Conservation (phyloP, 768 basidiomycete species). For the Roridomyces roridus region DNA sequence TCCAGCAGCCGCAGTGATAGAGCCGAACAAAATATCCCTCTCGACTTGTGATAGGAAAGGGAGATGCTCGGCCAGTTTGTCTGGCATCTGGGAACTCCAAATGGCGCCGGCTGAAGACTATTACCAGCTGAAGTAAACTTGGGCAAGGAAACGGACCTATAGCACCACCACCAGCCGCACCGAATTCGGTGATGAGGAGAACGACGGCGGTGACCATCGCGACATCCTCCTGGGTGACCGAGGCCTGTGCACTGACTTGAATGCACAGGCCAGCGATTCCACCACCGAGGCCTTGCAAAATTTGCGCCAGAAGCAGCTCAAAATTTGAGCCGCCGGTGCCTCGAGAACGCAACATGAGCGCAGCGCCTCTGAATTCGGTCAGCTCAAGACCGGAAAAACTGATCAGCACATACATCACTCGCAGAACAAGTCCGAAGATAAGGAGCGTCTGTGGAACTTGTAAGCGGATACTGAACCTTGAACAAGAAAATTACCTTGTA, state of each 20-base stretch:
- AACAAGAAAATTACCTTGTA: slow-evolving; percentile 51
- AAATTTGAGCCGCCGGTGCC: slow-evolving; percentile 61
- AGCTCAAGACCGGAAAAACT: background rate
- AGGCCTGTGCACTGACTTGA: slow-evolving; percentile 69
- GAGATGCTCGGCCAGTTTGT: slow-evolving; percentile 59
- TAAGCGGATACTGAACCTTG: background rate
- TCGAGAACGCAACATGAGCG: slow-evolving; percentile 73
- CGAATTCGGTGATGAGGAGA: slow-evolving; percentile 72
- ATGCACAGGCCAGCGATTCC: slow-evolving; percentile 66
- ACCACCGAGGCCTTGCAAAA: slow-evolving; percentile 78
- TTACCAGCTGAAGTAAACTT: background rate
- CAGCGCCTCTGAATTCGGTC: slow-evolving; percentile 52
- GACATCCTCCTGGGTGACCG: slow-evolving; percentile 68
- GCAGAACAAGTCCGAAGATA: slow-evolving; percentile 61
- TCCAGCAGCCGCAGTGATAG: slow-evolving; percentile 55
- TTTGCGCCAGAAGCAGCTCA: slow-evolving; percentile 68
- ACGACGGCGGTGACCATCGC: slow-evolving; percentile 73
- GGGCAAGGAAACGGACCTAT: slow-evolving; percentile 47
- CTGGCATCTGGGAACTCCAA: slow-evolving; percentile 73
- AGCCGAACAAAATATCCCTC: slow-evolving; percentile 57
- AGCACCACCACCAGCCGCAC: slow-evolving; percentile 69
- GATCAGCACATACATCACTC: slow-evolving; percentile 47
- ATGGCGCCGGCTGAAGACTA: slow-evolving; percentile 58
- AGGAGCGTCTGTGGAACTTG: slow-evolving; percentile 45
- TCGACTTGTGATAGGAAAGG: slow-evolving; percentile 51